These are phyloP conservation scores for Xylaria sp. DNA, from an alignment of 495 filamentous ascomycete genomes.

Conservation along the genomic window DNA sequence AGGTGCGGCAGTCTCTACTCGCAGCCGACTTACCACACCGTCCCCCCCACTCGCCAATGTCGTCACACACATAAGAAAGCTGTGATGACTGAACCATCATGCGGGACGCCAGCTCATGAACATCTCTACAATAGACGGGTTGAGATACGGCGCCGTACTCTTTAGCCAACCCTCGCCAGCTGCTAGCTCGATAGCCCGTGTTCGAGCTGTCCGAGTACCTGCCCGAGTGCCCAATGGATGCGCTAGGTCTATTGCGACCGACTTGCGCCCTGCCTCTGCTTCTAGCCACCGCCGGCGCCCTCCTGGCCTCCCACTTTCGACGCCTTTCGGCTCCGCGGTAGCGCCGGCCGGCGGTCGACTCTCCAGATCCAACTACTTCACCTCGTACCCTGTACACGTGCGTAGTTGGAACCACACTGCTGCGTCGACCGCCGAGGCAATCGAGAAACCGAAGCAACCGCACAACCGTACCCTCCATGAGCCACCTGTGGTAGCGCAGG, in stretches of 20 bases:
- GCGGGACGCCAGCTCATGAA: constrained; percentile 58
- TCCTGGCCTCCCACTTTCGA: constrained; percentile 14
- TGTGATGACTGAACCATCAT: constrained; percentile 54
- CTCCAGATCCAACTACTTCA: constrained; percentile 28
- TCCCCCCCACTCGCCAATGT: constrained; percentile 28
- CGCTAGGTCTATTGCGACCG: constrained; percentile 7
- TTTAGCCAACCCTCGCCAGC: constrained; percentile 47
- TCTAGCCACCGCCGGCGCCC: constrained; percentile 13
- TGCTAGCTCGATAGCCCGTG: constrained; percentile 23
- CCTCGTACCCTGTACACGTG: constrained; percentile 7
- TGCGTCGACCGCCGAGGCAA: constrained; percentile 2
- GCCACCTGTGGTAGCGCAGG: not conserved
- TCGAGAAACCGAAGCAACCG: constrained; percentile 4
- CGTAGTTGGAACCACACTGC: constrained; percentile 35
- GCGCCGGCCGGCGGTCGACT: constrained; percentile 27
- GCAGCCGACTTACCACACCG: not conserved
- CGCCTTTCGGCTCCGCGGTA: constrained; percentile 32
- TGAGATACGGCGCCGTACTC: constrained; percentile 58
- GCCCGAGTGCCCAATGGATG: constrained; percentile 21
- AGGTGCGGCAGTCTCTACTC: not conserved
- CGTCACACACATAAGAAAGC: constrained; percentile 39
- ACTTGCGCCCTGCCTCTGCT: constrained; percentile 13
- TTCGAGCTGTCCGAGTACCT: constrained; percentile 25
- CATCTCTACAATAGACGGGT: constrained; percentile 59
- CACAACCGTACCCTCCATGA: not conserved